These are phyloP conservation scores for Pseudozyma sp. DNA, from an alignment of 1,284 basidiomycete species.

Conservation along the genomic window DNA sequence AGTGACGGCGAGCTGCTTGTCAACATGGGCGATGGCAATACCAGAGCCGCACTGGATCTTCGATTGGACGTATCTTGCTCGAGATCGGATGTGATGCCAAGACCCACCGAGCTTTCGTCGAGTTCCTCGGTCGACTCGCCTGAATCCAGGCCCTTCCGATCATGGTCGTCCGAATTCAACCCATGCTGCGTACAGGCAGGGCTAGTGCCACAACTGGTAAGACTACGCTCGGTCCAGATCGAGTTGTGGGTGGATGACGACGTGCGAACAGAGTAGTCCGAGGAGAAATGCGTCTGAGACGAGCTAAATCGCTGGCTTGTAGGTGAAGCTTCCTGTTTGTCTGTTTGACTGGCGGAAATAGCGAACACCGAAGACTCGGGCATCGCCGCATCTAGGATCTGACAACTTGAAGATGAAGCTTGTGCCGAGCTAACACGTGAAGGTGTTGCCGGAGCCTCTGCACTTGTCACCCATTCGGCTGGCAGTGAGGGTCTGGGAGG, in stretches of 20 bases:
- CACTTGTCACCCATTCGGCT: conserved; percentile 21
- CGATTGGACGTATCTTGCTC: conserved; percentile 25
- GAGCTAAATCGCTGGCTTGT: conserved; percentile 26
- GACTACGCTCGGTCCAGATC: conserved; percentile 43
- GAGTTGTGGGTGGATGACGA: conserved; percentile 45
- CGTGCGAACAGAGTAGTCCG: conserved; percentile 34
- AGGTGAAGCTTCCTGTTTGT: conserved; percentile 18
- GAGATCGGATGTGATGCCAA: conserved; percentile 47
- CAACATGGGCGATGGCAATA: conserved; percentile 20
- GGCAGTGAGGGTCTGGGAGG: conserved; percentile 28
- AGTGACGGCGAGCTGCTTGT: conserved; percentile 18
- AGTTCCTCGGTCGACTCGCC: conserved; percentile 38
- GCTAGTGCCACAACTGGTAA: conserved; percentile 41
- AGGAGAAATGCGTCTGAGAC: conserved; percentile 26
- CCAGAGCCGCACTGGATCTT: conserved; percentile 27
- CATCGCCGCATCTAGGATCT: not conserved
- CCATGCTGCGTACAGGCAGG: conserved; percentile 30
- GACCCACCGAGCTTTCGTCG: conserved; percentile 39
- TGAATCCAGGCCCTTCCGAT: not conserved
- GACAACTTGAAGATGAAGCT: not conserved
- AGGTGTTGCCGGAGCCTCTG: conserved; percentile 9
- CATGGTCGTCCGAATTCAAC: conserved; percentile 11
- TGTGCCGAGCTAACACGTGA: conserved; percentile 22
- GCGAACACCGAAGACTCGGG: conserved; percentile 20
- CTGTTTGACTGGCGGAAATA: not conserved